Evolutionary conservation across 352 stramenopile genomes (phyloP).

Genomic region (Pseudoperonospora humuli): DNA sequence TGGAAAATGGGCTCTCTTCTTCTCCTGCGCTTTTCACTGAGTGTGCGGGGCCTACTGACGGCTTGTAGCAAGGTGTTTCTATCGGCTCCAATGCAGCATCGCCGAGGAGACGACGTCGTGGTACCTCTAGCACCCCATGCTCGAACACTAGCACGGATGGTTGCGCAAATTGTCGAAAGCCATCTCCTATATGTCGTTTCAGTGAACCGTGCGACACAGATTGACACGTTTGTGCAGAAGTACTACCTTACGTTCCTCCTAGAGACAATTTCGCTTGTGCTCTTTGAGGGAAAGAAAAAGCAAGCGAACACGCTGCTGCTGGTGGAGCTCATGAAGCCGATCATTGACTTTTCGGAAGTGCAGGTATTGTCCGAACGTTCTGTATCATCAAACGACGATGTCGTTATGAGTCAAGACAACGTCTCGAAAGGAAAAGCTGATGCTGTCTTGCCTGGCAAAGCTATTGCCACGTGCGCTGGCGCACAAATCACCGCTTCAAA

Average conservation of each 20-base stretch:
- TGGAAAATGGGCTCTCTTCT: conserved; percentile 80
- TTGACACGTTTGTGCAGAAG: conserved; percentile 54
- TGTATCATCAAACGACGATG: conserved; percentile 16
- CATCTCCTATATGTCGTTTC: conserved; percentile 51
- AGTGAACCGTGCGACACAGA: conserved; percentile 29
- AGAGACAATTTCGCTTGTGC: conserved; percentile 61
- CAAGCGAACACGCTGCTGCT: conserved; percentile 69
- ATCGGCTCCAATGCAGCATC: conserved; percentile 49
- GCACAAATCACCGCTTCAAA: conserved; percentile 29
- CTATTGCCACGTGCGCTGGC: conserved; percentile 19
- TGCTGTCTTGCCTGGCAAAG: conserved; percentile 9
- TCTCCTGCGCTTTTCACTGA: conserved; percentile 68
- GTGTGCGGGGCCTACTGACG: conserved; percentile 53
- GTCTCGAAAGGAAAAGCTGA: conserved; percentile 3
- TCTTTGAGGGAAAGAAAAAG: conserved; percentile 76
- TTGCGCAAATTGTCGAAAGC: conserved; percentile 37
- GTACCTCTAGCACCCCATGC: conserved; percentile 57
- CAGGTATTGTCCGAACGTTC: conserved; percentile 1
- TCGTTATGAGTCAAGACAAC: conserved; percentile 23
- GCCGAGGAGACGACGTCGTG: conserved; percentile 50
- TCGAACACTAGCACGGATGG: conserved; percentile 30
- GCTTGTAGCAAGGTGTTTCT: conserved; percentile 67
- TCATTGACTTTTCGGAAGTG: conserved; percentile 16
- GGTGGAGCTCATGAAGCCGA: conserved; percentile 47
- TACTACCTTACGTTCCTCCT: conserved; percentile 76